Percentiles rank a stretch among this genome's conserved stretches.
Conservation (phyloP, 345 rosid species). For the Hypericum androsaemum region DNA sequence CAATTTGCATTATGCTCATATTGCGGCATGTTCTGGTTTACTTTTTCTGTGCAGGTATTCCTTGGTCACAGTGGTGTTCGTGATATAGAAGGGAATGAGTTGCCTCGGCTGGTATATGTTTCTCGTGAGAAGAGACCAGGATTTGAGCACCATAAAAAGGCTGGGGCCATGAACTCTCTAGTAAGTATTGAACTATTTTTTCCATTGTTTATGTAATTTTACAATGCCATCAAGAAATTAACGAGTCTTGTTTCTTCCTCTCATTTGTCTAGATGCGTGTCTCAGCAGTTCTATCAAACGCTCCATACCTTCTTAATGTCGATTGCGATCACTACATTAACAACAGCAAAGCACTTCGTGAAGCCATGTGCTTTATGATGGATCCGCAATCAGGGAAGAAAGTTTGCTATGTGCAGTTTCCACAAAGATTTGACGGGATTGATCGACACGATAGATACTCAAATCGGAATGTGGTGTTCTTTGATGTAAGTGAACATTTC, state of each 20-base stretch:
- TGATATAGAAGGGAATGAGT: slow-evolving; percentile 70
- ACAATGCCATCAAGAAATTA: background rate
- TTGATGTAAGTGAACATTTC: slow-evolving; percentile 56
- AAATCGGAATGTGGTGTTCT: slow-evolving; percentile 86
- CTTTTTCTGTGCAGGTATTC: slow-evolving; percentile 50
- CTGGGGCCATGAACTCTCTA: slow-evolving; percentile 97
- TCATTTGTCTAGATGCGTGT: slow-evolving; percentile 56
- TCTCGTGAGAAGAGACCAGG: slow-evolving; percentile 99
- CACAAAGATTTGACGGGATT: slow-evolving; percentile 98
- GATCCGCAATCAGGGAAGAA: slow-evolving; percentile 84
- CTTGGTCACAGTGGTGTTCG: slow-evolving; percentile 74
- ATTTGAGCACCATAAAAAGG: slow-evolving; percentile 96
- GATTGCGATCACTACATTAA: slow-evolving; percentile 96
- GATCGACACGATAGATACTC: slow-evolving; percentile 97
- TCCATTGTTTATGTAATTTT: no score
- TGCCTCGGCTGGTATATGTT: slow-evolving; percentile 86
- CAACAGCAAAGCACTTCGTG: slow-evolving; percentile 91
- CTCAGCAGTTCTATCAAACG: slow-evolving; percentile 87
- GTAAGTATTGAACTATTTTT: slow-evolving; percentile 24
- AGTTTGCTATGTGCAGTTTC: slow-evolving; percentile 96
- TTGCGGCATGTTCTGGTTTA: background rate
- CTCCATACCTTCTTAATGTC: slow-evolving; percentile 82
- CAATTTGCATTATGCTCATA: background rate
- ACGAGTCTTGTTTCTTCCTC: background rate
- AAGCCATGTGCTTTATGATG: slow-evolving; percentile 99